Base-by-base conservation (phyloP, 208 protist genomes). In the Leishmania martiniquensis region DNA sequence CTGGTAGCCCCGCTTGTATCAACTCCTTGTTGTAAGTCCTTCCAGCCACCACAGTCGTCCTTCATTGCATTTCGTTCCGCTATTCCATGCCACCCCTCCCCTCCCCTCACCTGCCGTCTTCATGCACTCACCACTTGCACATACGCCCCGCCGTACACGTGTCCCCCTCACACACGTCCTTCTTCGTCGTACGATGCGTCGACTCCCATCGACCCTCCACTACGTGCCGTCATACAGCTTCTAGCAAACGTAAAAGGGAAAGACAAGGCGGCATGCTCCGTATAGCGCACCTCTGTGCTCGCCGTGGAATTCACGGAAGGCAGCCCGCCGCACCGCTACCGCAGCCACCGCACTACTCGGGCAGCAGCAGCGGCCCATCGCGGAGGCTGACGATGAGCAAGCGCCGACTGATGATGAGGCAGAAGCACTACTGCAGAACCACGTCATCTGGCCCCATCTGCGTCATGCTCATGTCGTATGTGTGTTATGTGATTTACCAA, bases 321-420 rank as follows among this genome's bases (percentile, higher is more conserved):
- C 15, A n/a, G 2, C 49, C 77, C 0, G 59, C 77, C 29, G 12
- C 66, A 32, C 25, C 15, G 45, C 77, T 71, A 29, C 57, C 39
- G 45, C 44, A 57, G 29, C 60, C 37, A 44, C 45, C 20, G 44
- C 67, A 39, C 29, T 6, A 29, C n/a, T n/a, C n/a, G 20, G 12
- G 13, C 39, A 47, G 29, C 25, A 37, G 1, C 47, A 57, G 20
- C 22, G 42, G 65, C 42, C 65, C 37, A 47, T 59, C 49, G 42
- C 72, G 70, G 44, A 86, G 84, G 72, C 73, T 92, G 37, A 82
- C 75, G 59, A 84, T 92, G 85, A 92, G 88, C 76, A 89, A 89
- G 75, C 78, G 79, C 15, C 79, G 88, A 4, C 84, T 87, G 32
- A 84, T 81, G 69, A 85, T 82, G 76, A 80, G 88, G 66, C 80